A percentile compares a stretch with the other conserved stretches of the same genome.
Evolutionary conservation across 2,329 filamentous ascomycete species (phyloP).

Genomic region (Xylaria sp.): DNA sequence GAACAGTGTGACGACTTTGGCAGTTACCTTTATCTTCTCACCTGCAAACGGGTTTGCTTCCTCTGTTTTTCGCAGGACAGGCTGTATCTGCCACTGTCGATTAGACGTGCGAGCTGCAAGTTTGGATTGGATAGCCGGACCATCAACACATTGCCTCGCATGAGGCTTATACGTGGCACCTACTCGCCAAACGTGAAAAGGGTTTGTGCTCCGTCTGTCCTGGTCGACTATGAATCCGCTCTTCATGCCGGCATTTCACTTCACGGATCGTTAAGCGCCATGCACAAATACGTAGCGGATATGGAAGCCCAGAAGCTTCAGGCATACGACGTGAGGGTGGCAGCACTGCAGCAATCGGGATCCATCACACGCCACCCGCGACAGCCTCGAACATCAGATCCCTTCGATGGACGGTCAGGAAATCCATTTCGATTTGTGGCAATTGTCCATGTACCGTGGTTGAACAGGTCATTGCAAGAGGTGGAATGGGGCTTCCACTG

Average conservation of each 20-base stretch:
- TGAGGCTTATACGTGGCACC: conserved; percentile 3
- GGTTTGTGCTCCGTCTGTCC: background rate
- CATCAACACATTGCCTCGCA: conserved; percentile 1
- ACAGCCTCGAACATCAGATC: background rate
- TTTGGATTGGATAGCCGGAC: background rate
- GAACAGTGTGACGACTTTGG: conserved; percentile 41
- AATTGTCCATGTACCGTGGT: too few species aligned
- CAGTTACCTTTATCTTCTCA: conserved; percentile 43
- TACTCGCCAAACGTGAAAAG: background rate
- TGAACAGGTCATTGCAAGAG: too few species aligned
- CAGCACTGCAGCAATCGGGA: background rate
- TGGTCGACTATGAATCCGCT: conserved; percentile 8
- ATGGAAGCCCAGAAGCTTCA: background rate
- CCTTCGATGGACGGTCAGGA: too few species aligned
- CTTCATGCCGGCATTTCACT: background rate
- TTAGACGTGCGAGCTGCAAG: background rate
- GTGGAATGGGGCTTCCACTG: too few species aligned
- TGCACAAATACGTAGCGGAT: background rate
- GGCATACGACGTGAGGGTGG: background rate
- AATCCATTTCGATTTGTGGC: too few species aligned
- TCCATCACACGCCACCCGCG: background rate
- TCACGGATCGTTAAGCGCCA: conserved; percentile 2
- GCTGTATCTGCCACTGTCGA: conserved; percentile 37
- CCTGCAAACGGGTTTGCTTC: conserved; percentile 44
- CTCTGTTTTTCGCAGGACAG: conserved; percentile 38